Base-by-base conservation (phyloP, 495 filamentous ascomycete species). In the Mycothermus thermophilus region DNA sequence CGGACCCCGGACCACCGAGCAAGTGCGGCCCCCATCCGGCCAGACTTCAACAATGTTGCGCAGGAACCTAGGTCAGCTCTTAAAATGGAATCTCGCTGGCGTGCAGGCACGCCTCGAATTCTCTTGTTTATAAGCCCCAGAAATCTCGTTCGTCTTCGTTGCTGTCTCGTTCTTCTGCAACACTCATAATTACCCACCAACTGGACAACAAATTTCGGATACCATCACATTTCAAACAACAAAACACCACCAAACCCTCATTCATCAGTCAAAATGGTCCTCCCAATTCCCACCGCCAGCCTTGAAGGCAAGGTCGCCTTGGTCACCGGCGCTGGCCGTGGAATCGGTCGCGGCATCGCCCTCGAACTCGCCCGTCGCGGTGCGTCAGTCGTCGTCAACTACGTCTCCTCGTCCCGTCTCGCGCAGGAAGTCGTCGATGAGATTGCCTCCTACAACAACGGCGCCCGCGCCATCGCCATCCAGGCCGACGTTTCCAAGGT, bases 381-480 rank as follows among this genome's bases (percentile, higher is more conserved):
- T 6, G 76, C 77, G 29, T 74, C 69, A 30, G 72, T 88, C 18
- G 67, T 81, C 25, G 69, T 88, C 58, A 88, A 88, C 71, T 88
- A 84, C 58, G 71, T 74, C 38, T 71, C 71, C 41, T 73, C 68
- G 42, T 63, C 67, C 12, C 58, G 60, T 9, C 64, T 67, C 13
- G 82, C 82, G 21, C 63, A 80, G 16, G 66, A 74, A 44, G 71
- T 79, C 28, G 73, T 77, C 37, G 52, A 75, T 33, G 47, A 57
- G 27, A 62, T 68, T 38, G 30, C 39, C 15, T 35, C 32, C 3
- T 49, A 46, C 50, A 38, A 46, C 29, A 56, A 51, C 41, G 74
- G 75, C 18, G 65, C 63, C 32, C 67, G 71, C 30, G 82, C 74
- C 12, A 61, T 72, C 13, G 71, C 80, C 25, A 72, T 93, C 57